A percentile compares a stretch with the other conserved stretches of the same genome.
Evolutionary conservation across 2,329 filamentous ascomycete species (phyloP).

Genomic region (Orbilia brochopaga): DNA sequence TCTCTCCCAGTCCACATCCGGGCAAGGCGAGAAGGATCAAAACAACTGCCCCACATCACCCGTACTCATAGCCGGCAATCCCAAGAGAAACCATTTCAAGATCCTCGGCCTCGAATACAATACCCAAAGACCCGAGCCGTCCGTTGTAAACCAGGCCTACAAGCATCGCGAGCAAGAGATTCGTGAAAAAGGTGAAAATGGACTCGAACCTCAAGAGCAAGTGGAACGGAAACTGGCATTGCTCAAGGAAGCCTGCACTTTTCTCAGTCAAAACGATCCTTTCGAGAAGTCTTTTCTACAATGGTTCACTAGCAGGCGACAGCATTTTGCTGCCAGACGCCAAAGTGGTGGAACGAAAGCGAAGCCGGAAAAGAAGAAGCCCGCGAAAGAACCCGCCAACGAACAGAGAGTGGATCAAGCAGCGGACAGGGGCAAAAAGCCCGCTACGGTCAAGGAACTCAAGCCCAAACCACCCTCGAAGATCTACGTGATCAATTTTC

Average conservation of each 20-base stretch:
- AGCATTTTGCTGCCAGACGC: too few species aligned
- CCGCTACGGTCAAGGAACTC: too few species aligned
- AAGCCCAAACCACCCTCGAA: neutral
- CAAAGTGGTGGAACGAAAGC: too few species aligned
- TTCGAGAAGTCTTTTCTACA: too few species aligned
- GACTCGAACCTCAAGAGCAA: neutral
- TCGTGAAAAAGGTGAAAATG: neutral
- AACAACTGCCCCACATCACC: neutral
- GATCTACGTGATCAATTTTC: too few species aligned
- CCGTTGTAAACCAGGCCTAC: neutral
- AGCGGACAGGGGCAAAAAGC: neutral
- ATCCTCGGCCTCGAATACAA: neutral
- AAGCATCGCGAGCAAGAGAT: neutral
- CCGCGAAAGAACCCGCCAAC: too few species aligned
- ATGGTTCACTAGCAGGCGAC: too few species aligned
- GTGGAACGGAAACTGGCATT: neutral
- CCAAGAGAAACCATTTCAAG: neutral
- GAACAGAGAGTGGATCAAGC: too few species aligned
- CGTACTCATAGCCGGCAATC: neutral
- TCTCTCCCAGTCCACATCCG: too few species aligned
- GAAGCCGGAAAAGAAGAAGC: too few species aligned
- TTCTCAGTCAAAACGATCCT: slow-evolving; percentile 10
- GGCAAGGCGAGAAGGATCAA: too few species aligned
- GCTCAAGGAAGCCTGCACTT: neutral
- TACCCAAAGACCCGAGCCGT: neutral